Base-by-base conservation (phyloP, 305 asterid genomes). In the Fraxinus paxiana region DNA sequence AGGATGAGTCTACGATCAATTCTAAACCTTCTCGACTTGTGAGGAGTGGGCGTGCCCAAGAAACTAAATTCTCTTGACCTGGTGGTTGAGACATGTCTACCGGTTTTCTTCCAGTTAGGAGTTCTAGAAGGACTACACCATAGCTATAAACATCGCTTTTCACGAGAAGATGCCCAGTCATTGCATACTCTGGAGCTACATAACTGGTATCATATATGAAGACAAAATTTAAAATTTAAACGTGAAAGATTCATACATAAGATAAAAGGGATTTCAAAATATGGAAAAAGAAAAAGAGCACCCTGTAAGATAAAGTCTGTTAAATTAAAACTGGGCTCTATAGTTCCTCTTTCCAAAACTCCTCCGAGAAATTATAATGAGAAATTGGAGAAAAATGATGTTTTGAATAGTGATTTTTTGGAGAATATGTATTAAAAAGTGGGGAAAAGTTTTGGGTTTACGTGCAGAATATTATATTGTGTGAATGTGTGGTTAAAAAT, bases 41-140 rank as follows among this genome's bases (percentile, higher is more conserved):
- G 18, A 96, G 90, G 80, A 93, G 94, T 0, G 97, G 97, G 0
- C 98, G 97, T 5, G 97, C 92, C 97, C 98, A 96, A 9, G 98
- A 80, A 17, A 94, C 99, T 81, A 96, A 81, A 79, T 93, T 96
- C 88, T 96, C 99, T 86, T 89, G 88, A 22, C 99, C 99, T 0
- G 99, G 90, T 56, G 93, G 98, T 78, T 90, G 98, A 46, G 98
- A 93, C 97, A 96, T 91, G 90, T 96, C 98, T 5, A 96, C 97
- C 0, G 99, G 99, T 83, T 93, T 94, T 78, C 90, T 90, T 61
- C 98, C 97, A 0, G 98, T 92, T 46, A 96, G 88, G 86, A 96
- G 98, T 86, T 96, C 99, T 0, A 96, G 97, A 34, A 94, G 97
- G 86, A 96, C 99, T n/a, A 96, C 99, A 0, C 99, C 99, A 20